Evolutionary conservation across 2,329 filamentous ascomycete genomes (phyloP).

Genomic region (Pseudopyrenochaeta lycopersici): DNA sequence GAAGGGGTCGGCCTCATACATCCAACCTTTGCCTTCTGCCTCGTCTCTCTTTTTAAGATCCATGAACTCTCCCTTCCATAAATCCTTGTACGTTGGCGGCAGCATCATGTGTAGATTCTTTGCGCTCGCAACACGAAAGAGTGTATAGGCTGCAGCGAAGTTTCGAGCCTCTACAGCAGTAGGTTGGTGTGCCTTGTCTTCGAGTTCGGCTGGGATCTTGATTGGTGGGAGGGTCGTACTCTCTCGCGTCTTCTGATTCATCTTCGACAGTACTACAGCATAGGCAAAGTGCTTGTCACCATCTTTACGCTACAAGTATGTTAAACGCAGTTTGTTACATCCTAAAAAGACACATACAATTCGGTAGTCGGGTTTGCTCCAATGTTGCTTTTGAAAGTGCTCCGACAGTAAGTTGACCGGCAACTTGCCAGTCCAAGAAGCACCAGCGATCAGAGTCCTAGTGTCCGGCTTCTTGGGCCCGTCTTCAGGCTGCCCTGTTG

Average conservation of each 20-base stretch:
- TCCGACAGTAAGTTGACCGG: constrained; percentile 93
- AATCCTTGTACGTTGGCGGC: constrained; percentile 84
- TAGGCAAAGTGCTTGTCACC: constrained; percentile 82
- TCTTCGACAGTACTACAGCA: constrained; percentile 74
- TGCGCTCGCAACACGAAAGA: constrained; percentile 93
- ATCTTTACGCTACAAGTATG: constrained; percentile 65
- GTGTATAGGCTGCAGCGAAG: constrained; percentile 88
- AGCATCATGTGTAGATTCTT: constrained; percentile 95
- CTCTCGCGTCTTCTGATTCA: constrained; percentile 84
- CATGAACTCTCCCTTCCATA: constrained; percentile 91
- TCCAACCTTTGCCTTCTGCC: constrained; percentile 79
- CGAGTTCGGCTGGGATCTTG: constrained; percentile 78
- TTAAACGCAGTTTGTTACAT: not conserved
- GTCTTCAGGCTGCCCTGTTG: constrained; percentile 40
- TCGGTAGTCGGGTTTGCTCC: constrained; percentile 92
- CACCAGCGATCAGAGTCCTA: constrained; percentile 85
- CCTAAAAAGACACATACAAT: constrained; percentile 62
- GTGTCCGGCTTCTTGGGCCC: constrained; percentile 68
- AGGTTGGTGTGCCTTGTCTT: constrained; percentile 76
- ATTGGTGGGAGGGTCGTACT: constrained; percentile 79
- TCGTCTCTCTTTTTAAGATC: constrained; percentile 82
- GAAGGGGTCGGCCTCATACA: constrained; percentile 97
- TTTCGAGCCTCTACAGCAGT: constrained; percentile 91
- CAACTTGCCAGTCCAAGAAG: constrained; percentile 97
- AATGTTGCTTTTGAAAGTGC: constrained; percentile 94